Base-by-base conservation (phyloP, 306 rosid genomes). In the Mucuna pruriens region DNA sequence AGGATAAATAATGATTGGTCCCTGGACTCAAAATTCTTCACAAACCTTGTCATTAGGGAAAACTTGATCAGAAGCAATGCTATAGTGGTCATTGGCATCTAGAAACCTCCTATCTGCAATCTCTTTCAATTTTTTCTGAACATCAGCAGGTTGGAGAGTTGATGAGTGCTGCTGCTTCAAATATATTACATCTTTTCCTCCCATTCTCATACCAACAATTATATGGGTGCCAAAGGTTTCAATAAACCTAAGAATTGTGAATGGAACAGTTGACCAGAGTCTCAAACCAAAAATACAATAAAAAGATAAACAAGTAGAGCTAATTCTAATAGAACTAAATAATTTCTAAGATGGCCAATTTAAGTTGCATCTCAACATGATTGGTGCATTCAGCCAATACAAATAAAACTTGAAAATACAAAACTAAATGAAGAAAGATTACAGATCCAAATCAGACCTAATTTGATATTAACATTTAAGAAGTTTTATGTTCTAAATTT, bases 141-240 rank as follows among this genome's bases (percentile, higher is more conserved):
- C 90, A 83, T 93, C 97, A 60, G 92, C 90, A 60, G 95, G 94
- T 87, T 95, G 97, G 76, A 95, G 91, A 84, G 85, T 80, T 62
- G 99, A 93, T 65, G 94, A 87, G 85, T 90, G 99, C 88, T 91
- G 97, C 86, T 95, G 99, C 91, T 93, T 95, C 91, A 95, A 79
- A 84, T 90, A 95, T 86, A 95, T 91, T 79, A 90, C 94, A 87
- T 95, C 99, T 86, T 93, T 95, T 76, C 99, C 99, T 15, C 99
- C 99, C 97, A 95, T 95, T 87, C 91, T 95, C 87, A 95, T 85
- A 67, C 98, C 93, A 87, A 93, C 99, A 85, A 93, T 90, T 66
- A 95, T 87, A 85, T 93, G 99, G 63, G 99, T 95, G 74, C 99
- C 99, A 81, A 90, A 93, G 68, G 88, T 89, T n/a, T 91, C 90